phyloP scores from a whole-genome alignment of 805 yeast genomes.

The Yamadazyma nakazawae region DNA sequence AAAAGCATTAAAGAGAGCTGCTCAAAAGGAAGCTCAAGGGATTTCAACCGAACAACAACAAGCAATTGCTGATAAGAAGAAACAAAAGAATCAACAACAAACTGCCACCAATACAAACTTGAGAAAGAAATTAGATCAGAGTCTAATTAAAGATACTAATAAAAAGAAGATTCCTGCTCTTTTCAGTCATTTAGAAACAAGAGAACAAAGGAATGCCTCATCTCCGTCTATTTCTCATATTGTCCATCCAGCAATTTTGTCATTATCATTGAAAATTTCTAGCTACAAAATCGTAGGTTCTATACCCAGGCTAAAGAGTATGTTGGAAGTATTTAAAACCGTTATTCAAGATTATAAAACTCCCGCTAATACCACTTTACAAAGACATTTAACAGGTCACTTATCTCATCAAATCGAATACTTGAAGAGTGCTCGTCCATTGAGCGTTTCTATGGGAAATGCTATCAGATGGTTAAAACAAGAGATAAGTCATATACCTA shows the following conservation, averaged over 20 bases:
- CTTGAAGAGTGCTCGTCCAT: conserved; percentile 84
- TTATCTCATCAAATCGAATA: conserved; percentile 91
- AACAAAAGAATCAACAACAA: conserved; percentile 40
- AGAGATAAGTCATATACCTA: conserved; percentile 78
- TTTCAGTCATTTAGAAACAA: conserved; percentile 76
- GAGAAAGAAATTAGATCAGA: conserved; percentile 30
- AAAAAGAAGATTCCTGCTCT: conserved; percentile 56
- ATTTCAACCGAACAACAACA: conserved; percentile 47
- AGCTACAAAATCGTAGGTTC: conserved; percentile 89
- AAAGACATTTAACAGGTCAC: conserved; percentile 84
- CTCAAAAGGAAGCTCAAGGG: conserved; percentile 70
- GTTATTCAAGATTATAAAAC: conserved; percentile 80
- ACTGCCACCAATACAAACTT: conserved; percentile 50
- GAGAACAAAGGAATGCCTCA: conserved; percentile 66
- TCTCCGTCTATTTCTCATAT: conserved; percentile 58
- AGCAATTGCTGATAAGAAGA: conserved; percentile 40
- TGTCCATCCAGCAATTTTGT: conserved; percentile 82
- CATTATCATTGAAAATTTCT: conserved; percentile 76
- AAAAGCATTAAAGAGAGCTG: conserved; percentile 90
- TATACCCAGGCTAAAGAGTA: conserved; percentile 75
- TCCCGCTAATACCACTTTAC: conserved; percentile 79
- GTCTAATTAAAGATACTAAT: conserved; percentile 18
- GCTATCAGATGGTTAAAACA: conserved; percentile 97
- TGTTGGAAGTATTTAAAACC: conserved; percentile 78
- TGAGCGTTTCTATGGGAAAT: conserved; percentile 94